phyloP scores from a whole-genome alignment of 177 flowering plant genomes.

The Telopea speciosissima region DNA sequence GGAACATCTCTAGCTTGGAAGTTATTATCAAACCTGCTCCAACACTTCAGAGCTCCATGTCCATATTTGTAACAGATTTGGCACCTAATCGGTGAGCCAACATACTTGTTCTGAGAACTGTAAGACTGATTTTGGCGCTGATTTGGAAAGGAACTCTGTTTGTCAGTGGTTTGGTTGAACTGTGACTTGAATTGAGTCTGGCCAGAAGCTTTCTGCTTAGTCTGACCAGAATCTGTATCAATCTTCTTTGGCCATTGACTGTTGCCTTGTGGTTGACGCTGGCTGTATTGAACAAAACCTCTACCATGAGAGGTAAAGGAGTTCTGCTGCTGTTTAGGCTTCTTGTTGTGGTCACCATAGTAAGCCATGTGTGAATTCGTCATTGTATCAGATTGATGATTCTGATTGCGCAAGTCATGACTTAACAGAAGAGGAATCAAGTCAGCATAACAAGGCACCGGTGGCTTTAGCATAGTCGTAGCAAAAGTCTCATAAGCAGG shows the following conservation, averaged over 20 bases:
- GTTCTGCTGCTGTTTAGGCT: neutral
- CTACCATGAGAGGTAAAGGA: neutral
- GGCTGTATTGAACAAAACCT: neutral
- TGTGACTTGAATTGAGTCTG: too few species aligned
- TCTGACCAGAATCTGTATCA: too few species aligned
- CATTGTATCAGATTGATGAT: neutral
- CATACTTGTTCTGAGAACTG: neutral
- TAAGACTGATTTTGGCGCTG: neutral
- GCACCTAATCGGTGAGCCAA: neutral
- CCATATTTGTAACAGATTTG: constrained; percentile 4
- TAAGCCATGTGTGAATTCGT: neutral
- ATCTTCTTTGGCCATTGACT: too few species aligned
- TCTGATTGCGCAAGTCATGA: neutral
- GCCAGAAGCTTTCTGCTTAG: too few species aligned
- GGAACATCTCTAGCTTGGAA: neutral
- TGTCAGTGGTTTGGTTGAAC: too few species aligned
- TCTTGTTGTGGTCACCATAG: neutral
- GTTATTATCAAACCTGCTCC: neutral
- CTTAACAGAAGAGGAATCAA: neutral
- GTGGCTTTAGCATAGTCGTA: constrained; percentile 1
- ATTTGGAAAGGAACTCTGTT: too few species aligned
- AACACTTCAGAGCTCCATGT: constrained; percentile 2
- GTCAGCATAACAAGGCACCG: neutral
- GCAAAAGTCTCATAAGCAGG: neutral
- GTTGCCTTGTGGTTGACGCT: neutral